phyloP scores from a whole-genome alignment of 73 alveolate genomes.

The Symbiodinium natans region DNA sequence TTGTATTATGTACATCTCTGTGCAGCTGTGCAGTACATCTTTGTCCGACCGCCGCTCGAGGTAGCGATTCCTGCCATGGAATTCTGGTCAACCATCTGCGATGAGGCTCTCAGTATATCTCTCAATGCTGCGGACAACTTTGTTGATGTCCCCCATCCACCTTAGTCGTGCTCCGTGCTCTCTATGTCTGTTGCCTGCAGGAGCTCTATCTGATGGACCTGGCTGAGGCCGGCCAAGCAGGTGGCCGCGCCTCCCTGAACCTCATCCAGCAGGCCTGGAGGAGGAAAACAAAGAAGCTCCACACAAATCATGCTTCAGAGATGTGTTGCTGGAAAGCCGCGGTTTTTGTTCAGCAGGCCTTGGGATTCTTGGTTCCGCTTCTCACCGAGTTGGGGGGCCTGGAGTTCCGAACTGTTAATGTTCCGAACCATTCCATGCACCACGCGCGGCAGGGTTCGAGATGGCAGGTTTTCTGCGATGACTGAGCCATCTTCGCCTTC shows the following conservation, averaged over 20 bases:
- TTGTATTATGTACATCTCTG: too few species aligned
- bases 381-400: conserved; percentile 52
- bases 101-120: conserved; percentile 8
- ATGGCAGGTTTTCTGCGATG: too few species aligned
- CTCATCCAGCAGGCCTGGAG: conserved; percentile 54
- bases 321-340: not conserved
- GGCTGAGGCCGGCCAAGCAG: conserved; percentile 63
- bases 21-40: too few species aligned
- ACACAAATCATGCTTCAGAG: too few species aligned
- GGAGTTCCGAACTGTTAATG: too few species aligned
- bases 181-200: not conserved
- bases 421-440: not conserved
- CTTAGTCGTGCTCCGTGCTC: not conserved
- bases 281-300: too few species aligned
- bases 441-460: not conserved
- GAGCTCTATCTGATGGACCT: conserved; percentile 81
- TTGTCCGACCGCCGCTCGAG: not conserved
- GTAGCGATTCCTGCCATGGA: conserved; percentile 94
- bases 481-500: not conserved
- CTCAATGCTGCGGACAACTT: not conserved
- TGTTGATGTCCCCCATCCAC: not conserved
- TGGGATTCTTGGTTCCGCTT: conserved; percentile 76
- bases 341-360: conserved; percentile 9
- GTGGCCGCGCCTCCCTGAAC: conserved; percentile 67
- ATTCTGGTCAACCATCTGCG: conserved; percentile 90